Base-by-base conservation (phyloP, 2,329 filamentous ascomycete genomes). In the Fusarium sulawesiense region DNA sequence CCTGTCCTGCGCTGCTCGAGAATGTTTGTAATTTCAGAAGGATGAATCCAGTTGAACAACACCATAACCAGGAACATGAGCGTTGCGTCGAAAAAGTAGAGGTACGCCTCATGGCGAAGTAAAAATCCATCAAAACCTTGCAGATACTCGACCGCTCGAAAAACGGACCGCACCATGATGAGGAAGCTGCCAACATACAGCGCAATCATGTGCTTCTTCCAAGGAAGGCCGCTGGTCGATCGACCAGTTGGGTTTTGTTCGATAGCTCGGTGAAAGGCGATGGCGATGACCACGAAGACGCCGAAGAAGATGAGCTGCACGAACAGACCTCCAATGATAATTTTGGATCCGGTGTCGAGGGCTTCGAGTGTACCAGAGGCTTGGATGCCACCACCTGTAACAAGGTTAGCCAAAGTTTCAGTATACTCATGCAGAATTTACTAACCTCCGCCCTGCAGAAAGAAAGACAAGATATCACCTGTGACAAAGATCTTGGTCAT, bases 281-380 rank as follows among this genome's bases (percentile, higher is more conserved):
- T 64, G 0, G 84, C 80, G 0, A 83, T 78, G 1, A 83, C n/a
- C 12, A 87, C 75, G 64, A 89, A 89, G 20, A 87, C 76, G 2
- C 80, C 79, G 53, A 89, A 88, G 49, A 85, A 82, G 7, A 85
- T 30, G 7, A 89, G 79, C 61, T 90, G 87, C 3, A 88, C 74
- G 6, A 84, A 77, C 2, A 89, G 76, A 6, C 87, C 87, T 2
- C 66, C 83, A 4, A 89, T 77, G 5, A 88, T 83, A 29, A 89
- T 72, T 3, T 83, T 80, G 0, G 83, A 75, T 23, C 83, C 84
- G 0, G 73, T 71, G 4, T 65, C 41, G 6, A 73, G n/a, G 4
- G 68, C 53, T 10, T 67, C 63, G 13, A 82, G 75, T 50, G 71
- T 56, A 1, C 74, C 76, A 1, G 56, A 87, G 0, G 66, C 32